Percentiles rank a stretch among this genome's conserved stretches.
These are phyloP conservation scores for Lentinula lateritia DNA, from an alignment of 768 basidiomycete species.

Conservation along the genomic window DNA sequence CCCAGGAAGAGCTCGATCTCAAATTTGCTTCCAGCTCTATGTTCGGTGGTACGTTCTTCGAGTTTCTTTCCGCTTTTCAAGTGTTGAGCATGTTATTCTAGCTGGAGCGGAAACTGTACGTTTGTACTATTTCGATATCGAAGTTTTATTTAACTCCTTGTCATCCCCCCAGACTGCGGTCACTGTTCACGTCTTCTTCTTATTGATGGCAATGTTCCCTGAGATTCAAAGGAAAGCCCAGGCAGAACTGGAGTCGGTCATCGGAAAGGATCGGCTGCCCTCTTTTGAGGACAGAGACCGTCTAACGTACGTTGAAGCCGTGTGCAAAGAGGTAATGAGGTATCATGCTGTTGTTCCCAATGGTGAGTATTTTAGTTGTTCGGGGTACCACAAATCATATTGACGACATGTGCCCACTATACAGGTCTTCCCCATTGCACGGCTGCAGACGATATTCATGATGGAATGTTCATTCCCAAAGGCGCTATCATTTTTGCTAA, in stretches of 20 bases:
- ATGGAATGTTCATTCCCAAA: slow-evolving; percentile 32
- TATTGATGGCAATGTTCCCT: slow-evolving; percentile 13
- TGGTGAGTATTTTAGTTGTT: background rate
- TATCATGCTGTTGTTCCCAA: slow-evolving; percentile 12
- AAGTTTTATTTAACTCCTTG: background rate
- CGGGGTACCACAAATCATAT: no score
- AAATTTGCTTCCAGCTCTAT: slow-evolving; percentile 15
- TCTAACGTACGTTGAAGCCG: slow-evolving; percentile 14
- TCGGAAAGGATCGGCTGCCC: slow-evolving; percentile 14
- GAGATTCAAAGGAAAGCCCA: slow-evolving; percentile 15
- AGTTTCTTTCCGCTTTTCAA: background rate
- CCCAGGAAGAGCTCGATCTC: slow-evolving; percentile 12
- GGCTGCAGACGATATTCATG: slow-evolving; percentile 26
- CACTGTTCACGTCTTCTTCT: slow-evolving; percentile 11
- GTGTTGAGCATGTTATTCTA: background rate
- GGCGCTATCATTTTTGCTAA: slow-evolving; percentile 20
- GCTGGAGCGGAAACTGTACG: slow-evolving; percentile 21
- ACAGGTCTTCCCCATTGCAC: slow-evolving; percentile 11
- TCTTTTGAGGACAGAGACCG: slow-evolving; percentile 11
- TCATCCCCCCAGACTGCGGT: slow-evolving; percentile 7
- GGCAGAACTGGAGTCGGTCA: slow-evolving; percentile 15
- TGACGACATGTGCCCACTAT: background rate
- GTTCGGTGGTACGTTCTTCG: slow-evolving; percentile 11
- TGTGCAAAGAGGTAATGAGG: slow-evolving; percentile 12
- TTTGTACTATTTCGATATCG: background rate